Evolutionary conservation across 495 filamentous ascomycete genomes (phyloP).

Genomic region (Penicillium mononematosum): DNA sequence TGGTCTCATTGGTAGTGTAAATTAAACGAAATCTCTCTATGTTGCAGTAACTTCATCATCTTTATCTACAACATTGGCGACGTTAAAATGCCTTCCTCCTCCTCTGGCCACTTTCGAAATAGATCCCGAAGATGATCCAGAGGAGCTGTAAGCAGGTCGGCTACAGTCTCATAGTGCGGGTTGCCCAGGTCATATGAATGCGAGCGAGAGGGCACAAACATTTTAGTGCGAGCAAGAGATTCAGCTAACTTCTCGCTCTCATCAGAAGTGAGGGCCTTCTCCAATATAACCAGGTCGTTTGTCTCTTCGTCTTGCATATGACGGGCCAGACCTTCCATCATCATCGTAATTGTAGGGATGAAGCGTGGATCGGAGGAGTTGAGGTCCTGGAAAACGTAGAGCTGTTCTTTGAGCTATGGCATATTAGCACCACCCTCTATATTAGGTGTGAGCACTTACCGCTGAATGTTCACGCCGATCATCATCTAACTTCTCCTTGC

Average conservation of each 20-base stretch:
- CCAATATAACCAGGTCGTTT: constrained; percentile 52
- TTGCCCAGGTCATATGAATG: constrained; percentile 45
- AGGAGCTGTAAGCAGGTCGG: constrained; percentile 33
- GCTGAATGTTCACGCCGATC: constrained; percentile 56
- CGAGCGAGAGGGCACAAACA: constrained; percentile 57
- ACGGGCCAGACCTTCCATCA: constrained; percentile 50
- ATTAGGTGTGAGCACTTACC: constrained; percentile 29
- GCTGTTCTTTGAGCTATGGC: constrained; percentile 57
- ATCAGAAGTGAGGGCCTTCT: constrained; percentile 40
- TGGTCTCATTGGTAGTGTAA: not conserved
- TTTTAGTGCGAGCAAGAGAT: constrained; percentile 58
- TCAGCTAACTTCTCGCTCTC: constrained; percentile 47
- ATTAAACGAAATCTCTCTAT: not conserved
- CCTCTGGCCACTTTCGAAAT: constrained; percentile 34
- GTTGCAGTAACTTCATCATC: constrained; percentile 1
- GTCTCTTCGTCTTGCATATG: constrained; percentile 63
- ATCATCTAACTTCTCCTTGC: constrained; percentile 50
- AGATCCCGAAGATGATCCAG: constrained; percentile 34
- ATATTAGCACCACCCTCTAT: not conserved
- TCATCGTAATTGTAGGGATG: constrained; percentile 46
- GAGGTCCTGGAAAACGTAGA: constrained; percentile 60
- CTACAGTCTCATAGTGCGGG: constrained; percentile 31
- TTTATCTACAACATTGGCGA: constrained; percentile 8
- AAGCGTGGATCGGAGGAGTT: constrained; percentile 47
- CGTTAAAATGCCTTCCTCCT: constrained; percentile 7